These are phyloP conservation scores for Avena insularis DNA, from an alignment of 176 grass and related monocot species.

Conservation along the genomic window DNA sequence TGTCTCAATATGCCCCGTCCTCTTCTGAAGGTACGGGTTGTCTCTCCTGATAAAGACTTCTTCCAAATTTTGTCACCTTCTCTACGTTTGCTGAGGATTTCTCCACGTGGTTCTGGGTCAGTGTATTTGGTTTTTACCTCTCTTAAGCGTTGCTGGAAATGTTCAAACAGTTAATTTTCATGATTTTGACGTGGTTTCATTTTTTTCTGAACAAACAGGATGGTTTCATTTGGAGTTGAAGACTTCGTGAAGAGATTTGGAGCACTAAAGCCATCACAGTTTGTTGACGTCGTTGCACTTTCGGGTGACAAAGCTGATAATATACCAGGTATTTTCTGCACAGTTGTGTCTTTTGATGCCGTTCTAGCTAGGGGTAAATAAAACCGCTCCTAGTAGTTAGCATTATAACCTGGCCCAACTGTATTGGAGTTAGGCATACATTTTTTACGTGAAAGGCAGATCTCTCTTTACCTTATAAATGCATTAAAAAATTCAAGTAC, in stretches of 20 bases:
- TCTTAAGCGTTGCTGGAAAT: slow-evolving; percentile 11
- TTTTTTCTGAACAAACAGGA: slow-evolving; percentile 51
- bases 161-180: slow-evolving; percentile 45
- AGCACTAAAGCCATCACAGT: slow-evolving; percentile 78
- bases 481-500: not conserved
- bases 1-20: slow-evolving; percentile 30
- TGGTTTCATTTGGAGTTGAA: slow-evolving; percentile 98
- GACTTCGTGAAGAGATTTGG: slow-evolving; percentile 89
- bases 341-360: slow-evolving; percentile 35
- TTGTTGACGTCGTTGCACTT: slow-evolving; percentile 93
- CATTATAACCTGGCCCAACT: not conserved
- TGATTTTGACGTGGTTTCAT: slow-evolving; percentile 33
- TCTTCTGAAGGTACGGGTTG: slow-evolving; percentile 78
- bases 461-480: slow-evolving; percentile 10
- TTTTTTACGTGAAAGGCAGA: not conserved
- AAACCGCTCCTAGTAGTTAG: not conserved
- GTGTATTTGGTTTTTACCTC: slow-evolving; percentile 44
- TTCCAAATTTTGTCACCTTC: slow-evolving; percentile 97
- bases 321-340: slow-evolving; percentile 78
- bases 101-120: slow-evolving; percentile 80
- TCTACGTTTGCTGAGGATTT: slow-evolving; percentile 80
- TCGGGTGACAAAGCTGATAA: slow-evolving; percentile 95
- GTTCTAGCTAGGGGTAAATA: slow-evolving; percentile 4
- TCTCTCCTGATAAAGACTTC: slow-evolving; percentile 99
- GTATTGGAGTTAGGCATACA: slow-evolving; percentile 9